These are phyloP conservation scores for Elymus sibiricus DNA, from an alignment of 176 grass and related monocot species.

Conservation along the genomic window DNA sequence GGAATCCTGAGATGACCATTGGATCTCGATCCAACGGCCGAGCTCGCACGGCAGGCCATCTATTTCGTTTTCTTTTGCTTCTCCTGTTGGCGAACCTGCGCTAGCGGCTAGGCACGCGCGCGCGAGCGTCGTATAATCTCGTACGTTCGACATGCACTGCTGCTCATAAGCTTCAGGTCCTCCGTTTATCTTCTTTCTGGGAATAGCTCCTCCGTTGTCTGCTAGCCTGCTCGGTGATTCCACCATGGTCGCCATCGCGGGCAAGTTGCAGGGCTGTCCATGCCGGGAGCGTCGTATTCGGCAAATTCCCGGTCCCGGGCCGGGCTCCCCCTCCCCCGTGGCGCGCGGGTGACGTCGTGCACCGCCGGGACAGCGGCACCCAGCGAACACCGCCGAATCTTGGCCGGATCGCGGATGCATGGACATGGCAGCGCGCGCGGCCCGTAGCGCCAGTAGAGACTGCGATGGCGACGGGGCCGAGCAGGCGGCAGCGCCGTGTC, in stretches of 20 bases:
- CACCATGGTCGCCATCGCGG: neutral
- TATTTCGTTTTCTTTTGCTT: neutral
- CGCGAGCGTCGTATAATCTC: neutral
- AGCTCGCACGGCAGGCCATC: neutral
- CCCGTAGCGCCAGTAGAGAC: neutral
- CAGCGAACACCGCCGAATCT: neutral
- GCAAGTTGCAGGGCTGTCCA: neutral
- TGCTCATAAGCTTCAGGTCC: neutral
- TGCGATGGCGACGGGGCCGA: neutral
- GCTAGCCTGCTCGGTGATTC: neutral
- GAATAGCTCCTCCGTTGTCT: neutral
- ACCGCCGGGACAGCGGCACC: neutral
- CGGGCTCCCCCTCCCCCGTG: neutral
- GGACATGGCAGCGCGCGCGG: neutral
- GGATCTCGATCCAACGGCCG: too few species aligned
- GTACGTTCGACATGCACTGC: neutral
- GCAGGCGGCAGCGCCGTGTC: neutral
- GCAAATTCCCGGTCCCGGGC: neutral
- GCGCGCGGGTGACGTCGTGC: conserved; percentile 31
- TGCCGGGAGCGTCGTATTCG: neutral
- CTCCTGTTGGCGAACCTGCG: neutral
- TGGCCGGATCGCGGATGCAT: neutral
- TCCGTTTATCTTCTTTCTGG: neutral
- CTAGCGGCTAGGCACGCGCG: too few species aligned
- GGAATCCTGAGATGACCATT: too few species aligned